Conservation (phyloP, 108 stramenopile genomes). For the Bacterosira constricta region DNA sequence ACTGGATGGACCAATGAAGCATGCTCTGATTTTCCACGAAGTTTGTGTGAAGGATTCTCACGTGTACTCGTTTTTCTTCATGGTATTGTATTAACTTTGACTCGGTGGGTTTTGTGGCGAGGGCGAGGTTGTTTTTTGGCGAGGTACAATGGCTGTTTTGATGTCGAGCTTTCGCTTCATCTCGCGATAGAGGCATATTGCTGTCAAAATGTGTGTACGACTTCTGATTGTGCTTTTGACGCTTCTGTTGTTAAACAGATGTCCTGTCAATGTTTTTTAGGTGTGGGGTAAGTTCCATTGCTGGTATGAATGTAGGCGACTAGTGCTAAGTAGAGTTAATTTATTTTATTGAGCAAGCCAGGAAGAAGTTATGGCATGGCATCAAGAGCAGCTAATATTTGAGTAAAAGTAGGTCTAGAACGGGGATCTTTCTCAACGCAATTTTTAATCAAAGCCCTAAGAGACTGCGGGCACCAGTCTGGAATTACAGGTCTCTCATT, state of each 20-base stretch:
- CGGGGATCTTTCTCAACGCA: constrained; percentile 76
- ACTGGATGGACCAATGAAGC: too few species aligned
- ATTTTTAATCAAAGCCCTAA: constrained; percentile 70
- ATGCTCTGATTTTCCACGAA: too few species aligned
- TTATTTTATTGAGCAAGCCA: not conserved
- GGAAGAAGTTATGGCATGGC: constrained; percentile 57
- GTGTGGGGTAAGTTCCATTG: too few species aligned
- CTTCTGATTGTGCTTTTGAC: not conserved
- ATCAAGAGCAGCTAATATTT: constrained; percentile 73
- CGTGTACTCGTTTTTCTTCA: too few species aligned
- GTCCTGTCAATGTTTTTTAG: too few species aligned
- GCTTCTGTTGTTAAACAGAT: not conserved
- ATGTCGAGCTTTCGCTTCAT: too few species aligned
- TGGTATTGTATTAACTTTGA: too few species aligned
- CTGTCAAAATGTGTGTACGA: not conserved
- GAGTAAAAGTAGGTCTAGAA: constrained; percentile 71
- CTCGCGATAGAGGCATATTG: too few species aligned
- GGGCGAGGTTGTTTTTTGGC: too few species aligned
- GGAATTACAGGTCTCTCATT: constrained; percentile 80
- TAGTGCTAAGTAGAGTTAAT: not conserved
- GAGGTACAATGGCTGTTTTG: too few species aligned
- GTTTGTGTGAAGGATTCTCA: too few species aligned
- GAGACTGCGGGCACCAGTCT: constrained; percentile 79
- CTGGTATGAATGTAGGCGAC: not conserved
- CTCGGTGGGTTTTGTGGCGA: too few species aligned